Evolutionary conservation across 2,329 filamentous ascomycete species (phyloP).

Genomic region (Aspergillus sp.): DNA sequence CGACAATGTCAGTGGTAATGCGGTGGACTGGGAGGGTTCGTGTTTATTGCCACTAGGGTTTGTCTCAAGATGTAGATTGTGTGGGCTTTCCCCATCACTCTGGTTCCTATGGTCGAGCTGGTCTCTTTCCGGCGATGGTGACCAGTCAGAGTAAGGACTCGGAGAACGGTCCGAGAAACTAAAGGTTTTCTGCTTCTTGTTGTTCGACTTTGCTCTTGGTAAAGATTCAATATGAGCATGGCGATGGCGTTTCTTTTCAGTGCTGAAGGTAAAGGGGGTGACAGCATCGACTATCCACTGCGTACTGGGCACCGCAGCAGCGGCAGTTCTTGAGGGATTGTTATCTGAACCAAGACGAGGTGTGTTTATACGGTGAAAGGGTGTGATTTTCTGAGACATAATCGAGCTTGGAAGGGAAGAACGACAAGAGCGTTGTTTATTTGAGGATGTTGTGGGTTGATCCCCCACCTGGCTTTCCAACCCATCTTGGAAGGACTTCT

Average conservation of each 20-base stretch:
- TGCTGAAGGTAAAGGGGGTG: conserved; percentile 35
- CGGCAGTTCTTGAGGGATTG: conserved; percentile 6
- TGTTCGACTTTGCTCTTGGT: conserved; percentile 2
- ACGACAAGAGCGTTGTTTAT: conserved; percentile 8
- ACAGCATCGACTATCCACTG: conserved; percentile 36
- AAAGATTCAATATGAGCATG: conserved; percentile 4
- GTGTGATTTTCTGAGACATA: conserved; percentile 20
- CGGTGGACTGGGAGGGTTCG: conserved; percentile 8
- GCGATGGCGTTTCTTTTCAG: conserved; percentile 19
- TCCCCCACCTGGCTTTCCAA: conserved; percentile 23
- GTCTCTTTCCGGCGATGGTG: conserved; percentile 1
- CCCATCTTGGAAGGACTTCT: conserved; percentile 35
- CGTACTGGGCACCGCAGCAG: conserved; percentile 29
- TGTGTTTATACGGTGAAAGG: conserved; percentile 21
- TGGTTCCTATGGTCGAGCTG: not conserved
- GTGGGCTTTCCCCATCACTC: not conserved
- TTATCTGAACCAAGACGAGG: conserved; percentile 4
- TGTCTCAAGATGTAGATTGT: not conserved
- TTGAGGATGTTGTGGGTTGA: conserved; percentile 8
- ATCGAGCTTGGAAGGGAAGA: conserved; percentile 7
- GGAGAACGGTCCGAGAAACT: conserved; percentile 7
- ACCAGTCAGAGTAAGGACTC: not conserved
- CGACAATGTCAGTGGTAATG: conserved; percentile 25
- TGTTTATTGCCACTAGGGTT: not conserved
- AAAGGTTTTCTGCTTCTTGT: conserved; percentile 16